Conservation (phyloP, 345 rosid genomes). For the Hevea brasiliensis region DNA sequence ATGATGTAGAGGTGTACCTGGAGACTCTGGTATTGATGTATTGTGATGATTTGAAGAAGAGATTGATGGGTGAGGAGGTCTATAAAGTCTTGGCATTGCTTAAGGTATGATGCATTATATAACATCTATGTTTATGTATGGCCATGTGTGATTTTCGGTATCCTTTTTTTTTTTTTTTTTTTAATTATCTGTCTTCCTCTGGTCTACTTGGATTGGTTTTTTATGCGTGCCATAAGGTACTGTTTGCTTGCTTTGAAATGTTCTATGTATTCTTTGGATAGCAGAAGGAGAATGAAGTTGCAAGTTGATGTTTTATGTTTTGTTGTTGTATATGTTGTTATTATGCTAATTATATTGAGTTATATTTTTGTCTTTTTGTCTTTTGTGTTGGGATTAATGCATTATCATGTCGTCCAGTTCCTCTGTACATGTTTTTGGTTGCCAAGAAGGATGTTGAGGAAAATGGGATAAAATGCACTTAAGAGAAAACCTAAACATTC, state of each 20-base stretch:
- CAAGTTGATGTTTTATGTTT: not conserved
- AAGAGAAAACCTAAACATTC: not conserved
- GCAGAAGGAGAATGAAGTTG: not conserved
- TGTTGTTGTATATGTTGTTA: not conserved
- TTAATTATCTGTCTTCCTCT: not conserved
- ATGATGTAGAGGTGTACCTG: conserved; percentile 86
- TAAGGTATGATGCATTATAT: conserved; percentile 49
- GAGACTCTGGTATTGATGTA: conserved; percentile 90
- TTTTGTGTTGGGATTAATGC: not conserved
- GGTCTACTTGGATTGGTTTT: not conserved
- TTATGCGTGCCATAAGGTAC: not conserved
- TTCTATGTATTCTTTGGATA: conserved; percentile 5
- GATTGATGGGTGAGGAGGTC: conserved; percentile 67
- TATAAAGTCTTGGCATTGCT: conserved; percentile 75
- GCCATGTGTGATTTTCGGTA: not conserved
- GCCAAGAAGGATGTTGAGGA: not conserved
- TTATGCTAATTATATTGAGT: not conserved
- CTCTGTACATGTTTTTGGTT: not conserved
- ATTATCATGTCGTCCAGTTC: not conserved
- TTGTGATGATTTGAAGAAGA: conserved; percentile 69
- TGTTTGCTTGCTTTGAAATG: conserved; percentile 1
- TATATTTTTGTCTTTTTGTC: not conserved
- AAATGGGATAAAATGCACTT: not conserved
- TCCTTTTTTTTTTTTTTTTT: not conserved
- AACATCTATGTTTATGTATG: not conserved